phyloP scores from a whole-genome alignment of 129 eudicot genomes.

The Sambucus nigra region DNA sequence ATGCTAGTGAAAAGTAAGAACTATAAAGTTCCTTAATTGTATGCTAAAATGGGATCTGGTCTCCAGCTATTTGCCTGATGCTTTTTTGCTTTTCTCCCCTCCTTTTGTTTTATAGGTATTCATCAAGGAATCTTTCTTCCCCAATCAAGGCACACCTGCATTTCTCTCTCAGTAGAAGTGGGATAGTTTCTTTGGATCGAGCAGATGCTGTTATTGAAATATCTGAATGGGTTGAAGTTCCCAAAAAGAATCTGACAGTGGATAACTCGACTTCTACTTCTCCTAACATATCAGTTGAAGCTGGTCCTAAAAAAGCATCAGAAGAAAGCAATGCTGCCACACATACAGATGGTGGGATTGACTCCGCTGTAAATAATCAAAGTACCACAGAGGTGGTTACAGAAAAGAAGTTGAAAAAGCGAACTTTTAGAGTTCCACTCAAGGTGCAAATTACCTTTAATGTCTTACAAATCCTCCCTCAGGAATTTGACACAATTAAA shows the following conservation, averaged over 20 bases:
- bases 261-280: slow-evolving; percentile 66
- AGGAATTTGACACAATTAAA: background rate
- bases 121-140: slow-evolving; percentile 73
- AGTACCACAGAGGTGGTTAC: slow-evolving; percentile 42
- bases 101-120: slow-evolving; percentile 45
- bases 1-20: slow-evolving; percentile 79
- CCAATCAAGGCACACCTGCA: slow-evolving; percentile 92
- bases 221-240: slow-evolving; percentile 97
- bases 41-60: slow-evolving; percentile 2
- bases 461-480: slow-evolving; percentile 4
- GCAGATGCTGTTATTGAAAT: slow-evolving; percentile 96
- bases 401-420: slow-evolving; percentile 91
- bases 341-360: slow-evolving; percentile 31
- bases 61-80: background rate
- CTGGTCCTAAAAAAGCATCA: slow-evolving; percentile 28
- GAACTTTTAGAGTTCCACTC: slow-evolving; percentile 79
- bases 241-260: slow-evolving; percentile 65
- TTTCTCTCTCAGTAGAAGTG: slow-evolving; percentile 91
- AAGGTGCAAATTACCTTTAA: slow-evolving; percentile 36
- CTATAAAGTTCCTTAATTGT: slow-evolving; percentile 1
- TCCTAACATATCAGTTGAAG: slow-evolving; percentile 46
- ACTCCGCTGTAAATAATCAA: slow-evolving; percentile 34
- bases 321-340: slow-evolving; percentile 40
- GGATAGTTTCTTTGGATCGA: slow-evolving; percentile 69
- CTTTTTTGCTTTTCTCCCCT: slow-evolving; percentile 1